phyloP scores from a whole-genome alignment of 2,329 filamentous ascomycete species.

The Chrysoporthe puriensis region DNA sequence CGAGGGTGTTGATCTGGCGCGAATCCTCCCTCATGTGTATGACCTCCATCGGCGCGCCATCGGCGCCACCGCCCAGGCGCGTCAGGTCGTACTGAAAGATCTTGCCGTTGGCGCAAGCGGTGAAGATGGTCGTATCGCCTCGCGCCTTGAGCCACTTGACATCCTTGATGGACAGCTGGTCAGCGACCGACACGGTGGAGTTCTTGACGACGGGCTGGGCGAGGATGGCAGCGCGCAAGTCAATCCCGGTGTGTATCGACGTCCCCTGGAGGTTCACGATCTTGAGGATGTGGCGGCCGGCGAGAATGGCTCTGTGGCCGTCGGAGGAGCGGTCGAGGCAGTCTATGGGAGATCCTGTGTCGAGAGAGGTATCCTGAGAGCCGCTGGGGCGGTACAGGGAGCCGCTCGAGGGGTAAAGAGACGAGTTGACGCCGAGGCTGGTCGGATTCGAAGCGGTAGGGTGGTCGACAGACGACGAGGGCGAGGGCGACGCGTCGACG shows the following conservation, averaged over 20 bases:
- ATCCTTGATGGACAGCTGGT: slow-evolving; percentile 67
- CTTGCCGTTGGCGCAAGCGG: slow-evolving; percentile 65
- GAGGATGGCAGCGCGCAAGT: slow-evolving; percentile 60
- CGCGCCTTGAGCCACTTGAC: slow-evolving; percentile 58
- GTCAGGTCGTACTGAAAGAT: slow-evolving; percentile 67
- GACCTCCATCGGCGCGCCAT: slow-evolving; percentile 53
- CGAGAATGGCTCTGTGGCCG: slow-evolving; percentile 59
- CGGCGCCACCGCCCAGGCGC: slow-evolving; percentile 48
- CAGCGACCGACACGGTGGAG: slow-evolving; percentile 44
- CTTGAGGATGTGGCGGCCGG: slow-evolving; percentile 64
- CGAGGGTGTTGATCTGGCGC: slow-evolving; percentile 65
- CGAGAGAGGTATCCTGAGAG: slow-evolving; percentile 59
- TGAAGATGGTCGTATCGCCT: slow-evolving; percentile 59
- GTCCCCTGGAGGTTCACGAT: slow-evolving; percentile 60
- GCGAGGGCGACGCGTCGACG: slow-evolving; percentile 50
- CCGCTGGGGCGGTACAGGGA: slow-evolving; percentile 54
- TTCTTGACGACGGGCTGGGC: slow-evolving; percentile 51
- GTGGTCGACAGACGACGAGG: slow-evolving; percentile 45
- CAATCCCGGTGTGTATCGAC: slow-evolving; percentile 58
- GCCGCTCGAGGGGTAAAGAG: slow-evolving; percentile 42
- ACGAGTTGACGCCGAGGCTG: slow-evolving; percentile 47
- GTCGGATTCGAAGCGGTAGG: slow-evolving; percentile 2
- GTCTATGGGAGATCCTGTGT: slow-evolving; percentile 56
- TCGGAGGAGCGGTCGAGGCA: slow-evolving; percentile 64
- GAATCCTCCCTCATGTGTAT: slow-evolving; percentile 64